Evolutionary conservation across 257 asterid species (phyloP).

Genomic region (Verbena officinalis): DNA sequence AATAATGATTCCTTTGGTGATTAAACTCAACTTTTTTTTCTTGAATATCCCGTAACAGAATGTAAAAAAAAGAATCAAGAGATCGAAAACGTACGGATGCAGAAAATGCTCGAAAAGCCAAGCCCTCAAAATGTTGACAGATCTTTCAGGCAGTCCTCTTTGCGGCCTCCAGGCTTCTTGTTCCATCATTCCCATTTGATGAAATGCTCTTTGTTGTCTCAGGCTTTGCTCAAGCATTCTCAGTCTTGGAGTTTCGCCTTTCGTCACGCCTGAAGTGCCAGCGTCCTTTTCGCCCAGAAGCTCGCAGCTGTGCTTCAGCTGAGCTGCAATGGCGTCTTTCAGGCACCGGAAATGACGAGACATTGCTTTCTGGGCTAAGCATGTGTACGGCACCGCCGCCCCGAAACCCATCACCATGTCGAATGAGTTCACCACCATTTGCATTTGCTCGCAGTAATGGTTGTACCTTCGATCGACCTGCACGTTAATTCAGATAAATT

Average conservation of each 20-base stretch:
- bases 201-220: slow-evolving; percentile 83
- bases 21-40: slow-evolving; percentile 24
- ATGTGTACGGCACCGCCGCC: slow-evolving; percentile 90
- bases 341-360: slow-evolving; percentile 91
- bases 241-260: slow-evolving; percentile 96
- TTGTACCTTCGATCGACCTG: slow-evolving; percentile 95
- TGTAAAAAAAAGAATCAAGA: neutral
- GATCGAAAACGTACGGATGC: slow-evolving; percentile 75
- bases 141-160: slow-evolving; percentile 93
- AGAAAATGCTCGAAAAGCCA: slow-evolving; percentile 99
- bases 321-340: slow-evolving; percentile 78
- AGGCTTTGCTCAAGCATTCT: slow-evolving; percentile 76
- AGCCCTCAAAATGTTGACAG: slow-evolving; percentile 88
- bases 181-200: slow-evolving; percentile 97
- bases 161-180: slow-evolving; percentile 99
- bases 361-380: slow-evolving; percentile 91
- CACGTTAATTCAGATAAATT: no score
- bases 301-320: slow-evolving; percentile 76
- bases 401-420: slow-evolving; percentile 98
- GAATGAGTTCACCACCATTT: slow-evolving; percentile 95
- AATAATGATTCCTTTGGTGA: slow-evolving; percentile 40
- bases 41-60: slow-evolving; percentile 32
- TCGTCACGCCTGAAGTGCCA: slow-evolving; percentile 70
- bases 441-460: slow-evolving; percentile 98
- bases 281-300: slow-evolving; percentile 82